A percentile compares a stretch with the other conserved stretches of the same genome.
phyloP scores from a whole-genome alignment of 768 basidiomycete species.

The Rhizopogon vesiculosus region DNA sequence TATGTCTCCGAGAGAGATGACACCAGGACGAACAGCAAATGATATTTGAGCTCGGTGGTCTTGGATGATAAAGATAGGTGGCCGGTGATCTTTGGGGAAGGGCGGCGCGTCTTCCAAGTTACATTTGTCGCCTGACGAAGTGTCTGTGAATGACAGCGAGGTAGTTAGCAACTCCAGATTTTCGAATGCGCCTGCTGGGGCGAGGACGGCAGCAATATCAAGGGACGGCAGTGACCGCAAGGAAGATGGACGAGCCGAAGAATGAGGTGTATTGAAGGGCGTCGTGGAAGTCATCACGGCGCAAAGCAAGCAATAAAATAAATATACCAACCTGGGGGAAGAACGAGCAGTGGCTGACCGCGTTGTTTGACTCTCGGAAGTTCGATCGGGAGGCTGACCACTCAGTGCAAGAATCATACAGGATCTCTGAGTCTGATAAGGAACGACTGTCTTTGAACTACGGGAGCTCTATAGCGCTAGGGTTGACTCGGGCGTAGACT shows the following conservation, averaged over 20 bases:
- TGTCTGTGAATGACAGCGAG: not conserved
- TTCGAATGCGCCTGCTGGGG: conserved; percentile 1
- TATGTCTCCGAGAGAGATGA: conserved; percentile 15
- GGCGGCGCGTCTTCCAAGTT: conserved; percentile 20
- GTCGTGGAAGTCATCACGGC: not conserved
- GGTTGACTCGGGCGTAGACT: too few species aligned
- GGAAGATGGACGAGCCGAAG: conserved; percentile 10
- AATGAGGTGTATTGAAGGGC: conserved; percentile 6
- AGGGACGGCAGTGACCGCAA: conserved; percentile 10
- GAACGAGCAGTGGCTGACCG: too few species aligned
- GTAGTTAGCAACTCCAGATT: not conserved
- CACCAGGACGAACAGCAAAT: conserved; percentile 16
- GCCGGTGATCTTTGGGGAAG: conserved; percentile 24
- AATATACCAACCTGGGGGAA: not conserved
- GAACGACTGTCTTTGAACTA: too few species aligned
- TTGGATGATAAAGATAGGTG: conserved; percentile 23
- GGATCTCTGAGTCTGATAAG: too few species aligned
- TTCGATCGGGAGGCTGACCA: too few species aligned
- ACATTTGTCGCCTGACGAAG: conserved; percentile 8
- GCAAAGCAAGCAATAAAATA: not conserved
- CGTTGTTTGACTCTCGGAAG: too few species aligned
- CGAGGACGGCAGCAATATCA: conserved; percentile 20
- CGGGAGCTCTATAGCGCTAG: too few species aligned
- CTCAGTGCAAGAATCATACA: too few species aligned
- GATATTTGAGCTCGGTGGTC: conserved; percentile 17